These are phyloP conservation scores for Ustilago loliicola DNA, from an alignment of 1,284 basidiomycete genomes.

Conservation along the genomic window DNA sequence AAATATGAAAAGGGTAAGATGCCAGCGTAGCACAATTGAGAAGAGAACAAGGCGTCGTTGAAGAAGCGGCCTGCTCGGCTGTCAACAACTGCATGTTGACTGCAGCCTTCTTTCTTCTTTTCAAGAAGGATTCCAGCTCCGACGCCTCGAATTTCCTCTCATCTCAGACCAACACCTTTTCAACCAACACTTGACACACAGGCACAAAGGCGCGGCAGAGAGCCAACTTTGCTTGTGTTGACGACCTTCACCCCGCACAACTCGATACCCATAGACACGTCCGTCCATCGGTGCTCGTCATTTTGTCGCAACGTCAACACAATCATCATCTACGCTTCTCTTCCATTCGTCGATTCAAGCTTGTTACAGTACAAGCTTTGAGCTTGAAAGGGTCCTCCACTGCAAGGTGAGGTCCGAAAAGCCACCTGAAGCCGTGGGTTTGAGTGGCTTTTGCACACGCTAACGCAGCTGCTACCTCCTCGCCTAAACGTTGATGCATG, in stretches of 20 bases:
- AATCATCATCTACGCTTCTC: constrained; percentile 9
- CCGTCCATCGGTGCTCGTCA: constrained; percentile 34
- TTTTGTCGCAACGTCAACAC: constrained; percentile 10
- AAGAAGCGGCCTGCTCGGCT: constrained; percentile 8
- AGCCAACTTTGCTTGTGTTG: neutral
- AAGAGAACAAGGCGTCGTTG: too few relatives aligned
- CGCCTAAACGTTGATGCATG: constrained; percentile 36
- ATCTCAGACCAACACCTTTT: constrained; percentile 17
- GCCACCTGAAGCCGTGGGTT: neutral
- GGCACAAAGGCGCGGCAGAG: neutral
- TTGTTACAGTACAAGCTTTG: neutral
- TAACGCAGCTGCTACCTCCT: constrained; percentile 21
- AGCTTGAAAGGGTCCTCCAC: neutral
- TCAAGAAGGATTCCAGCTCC: constrained; percentile 19
- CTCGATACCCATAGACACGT: neutral
- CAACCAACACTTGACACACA: constrained; percentile 1
- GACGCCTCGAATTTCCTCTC: constrained; percentile 3
- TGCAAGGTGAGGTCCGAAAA: neutral
- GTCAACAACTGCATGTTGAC: constrained; percentile 9
- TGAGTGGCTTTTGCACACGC: neutral
- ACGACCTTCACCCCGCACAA: constrained; percentile 7
- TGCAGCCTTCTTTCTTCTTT: constrained; percentile 31
- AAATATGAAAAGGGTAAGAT: constrained; percentile 3
- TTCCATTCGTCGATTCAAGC: neutral
- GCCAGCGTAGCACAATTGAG: neutral